Conservation (phyloP, 139 green algal species). For the Tetraselmis chui region DNA sequence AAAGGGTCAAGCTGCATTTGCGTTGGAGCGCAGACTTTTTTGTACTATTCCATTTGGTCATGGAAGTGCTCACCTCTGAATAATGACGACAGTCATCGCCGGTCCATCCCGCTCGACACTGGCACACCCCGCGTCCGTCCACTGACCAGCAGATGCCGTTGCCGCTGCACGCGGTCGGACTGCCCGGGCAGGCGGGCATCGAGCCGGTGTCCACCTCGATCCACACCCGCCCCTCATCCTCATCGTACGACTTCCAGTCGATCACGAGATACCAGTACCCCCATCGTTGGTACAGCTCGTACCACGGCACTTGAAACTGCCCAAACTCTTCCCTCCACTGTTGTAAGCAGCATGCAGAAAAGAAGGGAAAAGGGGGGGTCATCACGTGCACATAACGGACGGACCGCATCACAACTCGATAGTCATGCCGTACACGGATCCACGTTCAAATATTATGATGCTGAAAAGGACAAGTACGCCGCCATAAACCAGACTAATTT, state of each 20-base stretch:
- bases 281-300: neutral
- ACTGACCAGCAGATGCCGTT: neutral
- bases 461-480: too few relatives aligned
- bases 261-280: neutral
- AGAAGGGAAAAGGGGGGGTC: too few relatives aligned
- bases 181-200: neutral
- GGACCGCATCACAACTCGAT: too few relatives aligned
- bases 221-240: neutral
- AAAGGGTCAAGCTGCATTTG: too few relatives aligned
- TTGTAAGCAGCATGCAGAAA: too few relatives aligned
- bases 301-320: neutral
- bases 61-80: too few relatives aligned
- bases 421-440: too few relatives aligned
- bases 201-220: neutral
- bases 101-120: neutral
- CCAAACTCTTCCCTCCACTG: neutral
- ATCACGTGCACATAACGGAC: too few relatives aligned
- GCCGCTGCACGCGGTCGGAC: neutral
- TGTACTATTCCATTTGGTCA: too few relatives aligned
- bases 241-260: neutral
- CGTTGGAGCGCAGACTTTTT: too few relatives aligned
- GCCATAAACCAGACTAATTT: too few relatives aligned
- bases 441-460: too few relatives aligned
- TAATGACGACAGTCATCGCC: neutral
- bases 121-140: slow-evolving; percentile 1